Evolutionary conservation across 257 asterid genomes (phyloP), one percentile per base, ranked within the genome.

Genomic region (Nicotiana knightiana): DNA sequence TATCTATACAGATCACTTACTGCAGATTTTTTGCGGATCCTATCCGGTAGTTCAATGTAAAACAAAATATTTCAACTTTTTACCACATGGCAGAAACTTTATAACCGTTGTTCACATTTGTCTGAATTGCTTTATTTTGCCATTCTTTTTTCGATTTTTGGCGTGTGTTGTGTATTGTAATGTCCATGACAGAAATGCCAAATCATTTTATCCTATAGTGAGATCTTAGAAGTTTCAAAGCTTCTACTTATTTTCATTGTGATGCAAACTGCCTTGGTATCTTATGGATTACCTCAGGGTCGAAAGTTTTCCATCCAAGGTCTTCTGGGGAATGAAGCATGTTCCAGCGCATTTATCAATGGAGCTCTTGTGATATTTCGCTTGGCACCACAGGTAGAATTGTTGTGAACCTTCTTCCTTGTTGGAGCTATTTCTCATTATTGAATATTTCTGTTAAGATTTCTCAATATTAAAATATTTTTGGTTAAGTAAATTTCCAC

Each of bases 291-390:
- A 61, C 76, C 68, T 57, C 73, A 96, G 99, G 99, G 99, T 48
- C 91, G 93, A 10, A 96, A 96, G 81, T 96, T 94, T 87, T 96
- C 99, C 75, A 85, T 96, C 73, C 86, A 80, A 89, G 99, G 99
- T 64, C 98, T 96, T 80, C 88, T 96, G 88, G 98, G 99, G 81
- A 81, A 92, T 79, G 97, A 92, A 91, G 84, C 88, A 33, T 89
- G 87, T 87, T 86, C 96, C 57, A 75, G 83, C 83, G 89, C 89
- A 81, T 96, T 93, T 87, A 85, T 79, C 81, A 90, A 87, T 87
- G 98, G 98, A 84, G 88, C 92, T 85, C 82, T 96, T 66, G 99
- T 94, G 88, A 94, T 96, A 90, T 96, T 93, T 86, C 93, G 99
- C 84, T 87, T 96, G 94, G 99, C 99, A 33, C 99, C 99, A 79